Evolutionary conservation across 805 yeast species (phyloP), one percentile per base, ranked within the genome.

Genomic region (Wickerhamomyces silvicola): DNA sequence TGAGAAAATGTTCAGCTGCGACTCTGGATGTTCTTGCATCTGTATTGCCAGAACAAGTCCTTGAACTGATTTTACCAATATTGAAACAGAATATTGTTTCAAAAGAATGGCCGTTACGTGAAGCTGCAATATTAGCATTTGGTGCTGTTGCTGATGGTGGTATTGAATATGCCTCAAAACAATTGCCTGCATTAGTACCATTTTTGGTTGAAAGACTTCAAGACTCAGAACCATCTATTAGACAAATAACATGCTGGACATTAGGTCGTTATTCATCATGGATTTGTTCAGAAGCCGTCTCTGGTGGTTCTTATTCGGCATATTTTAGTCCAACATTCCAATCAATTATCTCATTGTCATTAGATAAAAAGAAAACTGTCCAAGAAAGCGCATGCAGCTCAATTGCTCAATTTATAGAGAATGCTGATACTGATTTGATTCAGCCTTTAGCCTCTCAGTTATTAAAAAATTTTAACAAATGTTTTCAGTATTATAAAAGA

Each of bases 211-310:
- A 86, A 36, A 68, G 94, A 48, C 60, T 88, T 37, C 66, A 66
- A 33, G 97, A 88, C 54, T 48, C 57, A 5, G 81, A 87, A 57
- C 79, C 95, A 7, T 72, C 94, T 14, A 94, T 92, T 5, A 71
- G 97, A 43, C 94, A 86, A 56, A 92, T 92, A 32, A 65, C 95
- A 0, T 90, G 97, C 62, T 92, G 98, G 98, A 84, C 97, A 0
- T 61, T 92, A 28, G 81, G 95, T 27, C 69, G 97, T 35, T 92
- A 81, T 54, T 72, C 92, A 0, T 49, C 70, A 3, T 87, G 96
- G 95, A 80, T 90, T 15, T 72, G 84, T 30, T 66, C 68, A 5
- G 85, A 82, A 50, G 82, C 83, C 1, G 66, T 64, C 35, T 66
- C 62, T 26, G 74, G 76, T 26, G 81, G 83, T 9, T 60, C 70